phyloP scores from a whole-genome alignment of 257 asterid species.

The Ilex aquifolium region DNA sequence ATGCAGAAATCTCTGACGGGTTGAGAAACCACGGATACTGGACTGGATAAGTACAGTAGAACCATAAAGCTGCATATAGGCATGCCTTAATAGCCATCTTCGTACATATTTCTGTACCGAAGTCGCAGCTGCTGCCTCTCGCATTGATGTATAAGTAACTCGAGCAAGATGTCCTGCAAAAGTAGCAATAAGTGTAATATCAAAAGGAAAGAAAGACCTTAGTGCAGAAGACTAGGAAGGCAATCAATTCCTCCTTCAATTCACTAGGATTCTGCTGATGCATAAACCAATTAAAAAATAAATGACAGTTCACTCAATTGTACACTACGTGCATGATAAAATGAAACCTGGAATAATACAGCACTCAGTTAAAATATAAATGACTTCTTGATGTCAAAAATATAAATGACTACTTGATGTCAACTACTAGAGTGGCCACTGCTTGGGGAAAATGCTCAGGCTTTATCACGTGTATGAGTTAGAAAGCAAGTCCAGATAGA shows the following conservation, averaged over 20 bases:
- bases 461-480: too few species aligned
- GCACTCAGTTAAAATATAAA: not conserved
- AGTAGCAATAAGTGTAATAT: conserved; percentile 4
- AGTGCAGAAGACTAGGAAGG: not conserved
- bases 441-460: too few species aligned
- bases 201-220: conserved; percentile 9
- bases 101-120: conserved; percentile 62
- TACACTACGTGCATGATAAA: not conserved
- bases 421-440: too few species aligned
- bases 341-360: not conserved
- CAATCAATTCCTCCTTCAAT: not conserved
- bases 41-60: conserved; percentile 67
- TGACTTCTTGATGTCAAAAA: too few species aligned
- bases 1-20: conserved; percentile 50
- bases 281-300: too few species aligned
- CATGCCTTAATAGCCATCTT: conserved; percentile 52
- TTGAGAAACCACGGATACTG: conserved; percentile 63
- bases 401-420: too few species aligned
- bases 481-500: too few species aligned
- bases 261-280: too few species aligned
- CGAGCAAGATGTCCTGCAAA: conserved; percentile 75
- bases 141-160: conserved; percentile 36
- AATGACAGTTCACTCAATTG: too few species aligned
- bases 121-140: conserved; percentile 63
- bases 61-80: conserved; percentile 49